A percentile compares a stretch with the other conserved stretches of the same genome.
phyloP scores from a whole-genome alignment of 139 green algal species.

The Volvox africanus region DNA sequence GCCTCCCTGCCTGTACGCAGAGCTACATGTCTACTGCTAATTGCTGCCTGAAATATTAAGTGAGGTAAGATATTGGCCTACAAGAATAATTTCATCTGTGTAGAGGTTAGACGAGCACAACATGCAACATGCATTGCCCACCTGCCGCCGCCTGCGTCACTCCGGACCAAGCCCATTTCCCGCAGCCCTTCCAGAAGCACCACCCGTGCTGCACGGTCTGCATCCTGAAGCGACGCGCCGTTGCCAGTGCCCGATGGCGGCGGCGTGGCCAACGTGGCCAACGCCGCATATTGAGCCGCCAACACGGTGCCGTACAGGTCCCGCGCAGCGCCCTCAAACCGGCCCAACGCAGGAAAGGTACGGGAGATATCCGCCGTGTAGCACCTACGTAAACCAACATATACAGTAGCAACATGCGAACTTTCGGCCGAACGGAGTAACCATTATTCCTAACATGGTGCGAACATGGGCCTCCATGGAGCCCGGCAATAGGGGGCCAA shows the following conservation, averaged over 20 bases:
- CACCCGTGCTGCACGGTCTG: not conserved
- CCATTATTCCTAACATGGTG: no score
- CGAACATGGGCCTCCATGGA: no score
- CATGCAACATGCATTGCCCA: not conserved
- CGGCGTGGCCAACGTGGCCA: not conserved
- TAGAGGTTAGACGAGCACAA: no score
- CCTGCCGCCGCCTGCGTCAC: not conserved
- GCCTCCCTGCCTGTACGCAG: no score
- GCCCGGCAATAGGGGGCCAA: no score
- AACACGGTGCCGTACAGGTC: conserved; percentile 67
- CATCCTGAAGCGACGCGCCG: not conserved
- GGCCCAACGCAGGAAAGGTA: conserved; percentile 59
- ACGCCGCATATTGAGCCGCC: conserved; percentile 42
- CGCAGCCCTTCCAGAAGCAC: conserved; percentile 39
- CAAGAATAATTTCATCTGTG: no score
- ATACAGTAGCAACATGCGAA: no score
- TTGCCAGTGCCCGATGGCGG: not conserved
- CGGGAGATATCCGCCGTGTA: conserved; percentile 75
- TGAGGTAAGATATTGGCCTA: no score
- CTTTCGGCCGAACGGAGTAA: no score
- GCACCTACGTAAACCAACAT: conserved; percentile 21
- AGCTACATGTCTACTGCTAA: no score
- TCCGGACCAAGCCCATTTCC: conserved; percentile 49
- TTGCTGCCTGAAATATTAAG: no score
- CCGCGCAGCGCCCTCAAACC: conserved; percentile 44